phyloP scores from a whole-genome alignment of 1,284 basidiomycete genomes.

The Microbotryum saponariae region DNA sequence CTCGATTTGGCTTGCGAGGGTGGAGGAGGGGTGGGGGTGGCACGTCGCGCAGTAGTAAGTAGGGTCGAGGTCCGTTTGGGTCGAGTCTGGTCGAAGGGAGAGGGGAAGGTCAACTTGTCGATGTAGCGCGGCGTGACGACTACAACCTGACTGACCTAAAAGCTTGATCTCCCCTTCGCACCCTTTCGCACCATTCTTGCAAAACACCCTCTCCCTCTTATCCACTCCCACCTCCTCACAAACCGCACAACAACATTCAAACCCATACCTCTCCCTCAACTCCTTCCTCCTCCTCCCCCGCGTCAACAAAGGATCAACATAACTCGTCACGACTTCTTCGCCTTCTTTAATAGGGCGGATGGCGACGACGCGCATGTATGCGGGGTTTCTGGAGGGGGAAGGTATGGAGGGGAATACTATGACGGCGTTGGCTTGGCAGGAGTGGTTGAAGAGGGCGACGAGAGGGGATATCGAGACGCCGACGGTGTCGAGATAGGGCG shows the following conservation, averaged over 20 bases:
- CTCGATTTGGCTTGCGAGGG: too few relatives aligned
- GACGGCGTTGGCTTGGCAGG: slow-evolving; percentile 80
- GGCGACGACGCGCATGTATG: slow-evolving; percentile 61
- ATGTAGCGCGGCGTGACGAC: too few relatives aligned
- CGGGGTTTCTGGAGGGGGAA: slow-evolving; percentile 47
- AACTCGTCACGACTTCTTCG: slow-evolving; percentile 74
- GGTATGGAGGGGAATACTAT: slow-evolving; percentile 66
- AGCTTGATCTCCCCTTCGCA: too few relatives aligned
- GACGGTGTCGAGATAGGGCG: slow-evolving; percentile 63
- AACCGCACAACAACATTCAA: slow-evolving; percentile 62
- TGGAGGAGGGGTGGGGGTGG: too few relatives aligned
- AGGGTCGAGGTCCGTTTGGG: too few relatives aligned
- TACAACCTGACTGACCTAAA: too few relatives aligned
- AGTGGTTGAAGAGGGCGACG: slow-evolving; percentile 79
- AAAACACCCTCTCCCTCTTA: slow-evolving; percentile 49
- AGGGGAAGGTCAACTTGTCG: too few relatives aligned
- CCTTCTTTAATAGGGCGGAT: slow-evolving; percentile 55
- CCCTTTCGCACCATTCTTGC: too few relatives aligned
- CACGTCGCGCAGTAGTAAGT: too few relatives aligned
- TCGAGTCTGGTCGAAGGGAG: too few relatives aligned
- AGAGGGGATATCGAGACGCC: slow-evolving; percentile 71
- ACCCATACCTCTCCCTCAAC: slow-evolving; percentile 67
- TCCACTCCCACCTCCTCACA: slow-evolving; percentile 52
- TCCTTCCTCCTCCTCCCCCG: slow-evolving; percentile 51
- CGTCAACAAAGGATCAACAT: slow-evolving; percentile 75